phyloP scores from a whole-genome alignment of 441 rosid genomes.

The Populus trichocarpa region DNA sequence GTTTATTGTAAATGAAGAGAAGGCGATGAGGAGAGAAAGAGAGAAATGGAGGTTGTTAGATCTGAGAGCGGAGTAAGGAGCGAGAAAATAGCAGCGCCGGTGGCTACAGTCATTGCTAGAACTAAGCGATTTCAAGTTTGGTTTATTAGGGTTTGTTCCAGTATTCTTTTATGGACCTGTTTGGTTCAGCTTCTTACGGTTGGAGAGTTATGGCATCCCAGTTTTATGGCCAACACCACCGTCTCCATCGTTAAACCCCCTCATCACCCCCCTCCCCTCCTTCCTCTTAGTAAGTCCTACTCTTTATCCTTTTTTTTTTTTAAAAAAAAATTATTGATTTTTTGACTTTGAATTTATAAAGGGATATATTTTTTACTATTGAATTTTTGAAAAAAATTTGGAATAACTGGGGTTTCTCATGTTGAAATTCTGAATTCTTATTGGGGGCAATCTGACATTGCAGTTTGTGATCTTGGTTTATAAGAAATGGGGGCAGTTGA shows the following conservation, averaged over 20 bases:
- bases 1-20: slow-evolving; percentile 43
- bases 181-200: slow-evolving; percentile 87
- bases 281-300: not conserved
- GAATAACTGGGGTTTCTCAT: not conserved
- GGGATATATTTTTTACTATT: not conserved
- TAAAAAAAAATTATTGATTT: not conserved
- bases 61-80: slow-evolving; percentile 56
- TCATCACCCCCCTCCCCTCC: slow-evolving; percentile 34
- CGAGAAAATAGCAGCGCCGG: slow-evolving; percentile 41
- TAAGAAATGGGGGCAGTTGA: not conserved
- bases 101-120: slow-evolving; percentile 46
- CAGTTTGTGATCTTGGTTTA: not conserved
- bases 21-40: slow-evolving; percentile 55
- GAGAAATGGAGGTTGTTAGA: slow-evolving; percentile 86
- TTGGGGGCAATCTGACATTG: not conserved
- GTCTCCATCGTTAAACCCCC: slow-evolving; percentile 36
- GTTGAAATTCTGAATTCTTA: not conserved
- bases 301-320: too few species aligned
- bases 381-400: not conserved
- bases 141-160: slow-evolving; percentile 84
- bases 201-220: slow-evolving; percentile 84
- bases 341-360: not conserved
- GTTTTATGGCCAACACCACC: slow-evolving; percentile 50
- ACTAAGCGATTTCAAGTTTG: slow-evolving; percentile 74
- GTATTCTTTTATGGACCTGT: slow-evolving; percentile 98